Conservation (phyloP, 495 filamentous ascomycete genomes). For the Apodospora peruviana region DNA sequence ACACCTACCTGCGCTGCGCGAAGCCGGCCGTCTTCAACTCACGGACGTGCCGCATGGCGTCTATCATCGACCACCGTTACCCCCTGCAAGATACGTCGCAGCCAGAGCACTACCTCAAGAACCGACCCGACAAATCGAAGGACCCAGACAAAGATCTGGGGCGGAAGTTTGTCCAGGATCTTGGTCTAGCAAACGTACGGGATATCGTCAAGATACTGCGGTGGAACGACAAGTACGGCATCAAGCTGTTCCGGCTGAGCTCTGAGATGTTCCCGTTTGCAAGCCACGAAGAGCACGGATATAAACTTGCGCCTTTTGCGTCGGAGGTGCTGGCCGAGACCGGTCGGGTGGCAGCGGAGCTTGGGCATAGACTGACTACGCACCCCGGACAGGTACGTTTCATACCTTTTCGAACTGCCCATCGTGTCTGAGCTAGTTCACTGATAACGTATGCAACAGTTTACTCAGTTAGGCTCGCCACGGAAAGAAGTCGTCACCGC, state of each 20-base stretch:
- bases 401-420: too few species aligned
- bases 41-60: conserved; percentile 84
- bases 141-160: conserved; percentile 56
- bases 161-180: conserved; percentile 63
- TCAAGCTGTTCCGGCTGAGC: conserved; percentile 87
- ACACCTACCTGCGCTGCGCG: conserved; percentile 83
- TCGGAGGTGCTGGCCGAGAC: conserved; percentile 69
- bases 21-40: conserved; percentile 88
- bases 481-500: conserved; percentile 66
- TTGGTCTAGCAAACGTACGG: conserved; percentile 76
- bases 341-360: conserved; percentile 69
- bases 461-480: conserved; percentile 84
- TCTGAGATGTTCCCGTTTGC: conserved; percentile 98
- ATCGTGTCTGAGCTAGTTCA: too few species aligned
- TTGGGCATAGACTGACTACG: conserved; percentile 81
- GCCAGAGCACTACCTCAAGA: conserved; percentile 75
- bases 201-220: conserved; percentile 80
- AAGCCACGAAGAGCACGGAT: conserved; percentile 80
- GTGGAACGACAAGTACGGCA: conserved; percentile 92
- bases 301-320: conserved; percentile 82
- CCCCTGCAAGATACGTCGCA: conserved; percentile 68
- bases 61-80: conserved; percentile 83
- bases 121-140: conserved; percentile 69
- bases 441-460: conserved; percentile 41
- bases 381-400: conserved; percentile 72